Base-by-base conservation (phyloP, 2,329 filamentous ascomycete genomes). In the Periglandula ipomoeae region DNA sequence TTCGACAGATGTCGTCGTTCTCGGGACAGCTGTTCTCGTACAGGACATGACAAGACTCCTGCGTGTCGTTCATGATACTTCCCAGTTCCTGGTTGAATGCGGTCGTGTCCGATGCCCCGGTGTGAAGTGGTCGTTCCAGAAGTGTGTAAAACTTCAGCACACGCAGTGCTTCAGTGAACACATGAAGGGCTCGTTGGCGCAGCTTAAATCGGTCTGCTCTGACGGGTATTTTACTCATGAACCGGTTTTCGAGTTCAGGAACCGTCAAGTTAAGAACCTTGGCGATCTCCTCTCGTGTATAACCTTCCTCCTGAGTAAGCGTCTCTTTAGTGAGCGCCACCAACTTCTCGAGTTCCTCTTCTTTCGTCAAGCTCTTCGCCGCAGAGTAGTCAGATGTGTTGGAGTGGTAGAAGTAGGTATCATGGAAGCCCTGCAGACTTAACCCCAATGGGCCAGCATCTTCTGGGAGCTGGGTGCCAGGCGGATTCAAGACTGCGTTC, bases 11-110 rank as follows among this genome's bases (percentile, higher is more conserved):
- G 53, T 87, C 76, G 64, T 98, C 91, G n/a, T 97, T 79, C 67
- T 97, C 90, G 0, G 87, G 82, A 59, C 88, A 95, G 59, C 86
- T 93, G 71, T 91, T 97, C 60, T 96, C 88, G 68, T 93, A 98
- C 4, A 87, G 67, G 15, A 90, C 85, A 46, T 88, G 79, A 66
- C 91, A 97, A 7, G 87, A 94, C 38, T 81, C 80, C 63, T 98
- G 93, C 0, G 90, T 95, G 58, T 84, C 80, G 66, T 96, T 95
- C 74, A 98, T 82, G 11, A 97, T 73, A 39, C 79, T 79, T 24
- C 93, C 93, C 0, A 98, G 81, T 46, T 78, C 74, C 43, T 72
- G 67, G 61, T 90, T 84, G 61, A 84, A 84, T 13, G 60, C 62
- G 10, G 66, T 61, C n/a, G 82, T 82, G 54, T 82, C 75, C 27